Conservation (phyloP, 306 rosid genomes). For the Ormosia emarginata region DNA sequence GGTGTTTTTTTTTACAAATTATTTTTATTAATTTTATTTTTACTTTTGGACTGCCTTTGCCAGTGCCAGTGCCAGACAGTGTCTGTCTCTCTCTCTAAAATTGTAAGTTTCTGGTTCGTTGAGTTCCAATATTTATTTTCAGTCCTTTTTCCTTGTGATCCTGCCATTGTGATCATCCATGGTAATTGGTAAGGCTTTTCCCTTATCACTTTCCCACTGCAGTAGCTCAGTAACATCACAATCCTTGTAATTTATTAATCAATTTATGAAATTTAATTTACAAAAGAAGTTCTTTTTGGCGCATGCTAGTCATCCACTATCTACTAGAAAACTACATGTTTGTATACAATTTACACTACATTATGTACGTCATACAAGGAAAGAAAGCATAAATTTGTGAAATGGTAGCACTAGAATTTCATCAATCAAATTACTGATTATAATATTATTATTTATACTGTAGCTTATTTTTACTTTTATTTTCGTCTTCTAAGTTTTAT, state of each 20-base stretch:
- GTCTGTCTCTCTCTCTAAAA: slow-evolving; percentile 7
- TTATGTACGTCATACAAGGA: background rate
- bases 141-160: slow-evolving; percentile 3
- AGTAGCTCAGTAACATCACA: background rate
- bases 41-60: background rate
- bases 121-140: slow-evolving; percentile 25
- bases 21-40: background rate
- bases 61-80: background rate
- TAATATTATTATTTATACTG: background rate
- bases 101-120: slow-evolving; percentile 11
- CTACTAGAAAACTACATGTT: background rate
- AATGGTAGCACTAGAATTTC: background rate
- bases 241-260: background rate
- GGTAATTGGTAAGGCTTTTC: background rate
- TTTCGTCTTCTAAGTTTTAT: background rate
- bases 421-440: background rate
- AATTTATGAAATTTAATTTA: background rate
- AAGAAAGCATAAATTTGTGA: background rate
- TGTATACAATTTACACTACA: background rate
- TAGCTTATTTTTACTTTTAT: background rate
- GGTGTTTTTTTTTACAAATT: background rate
- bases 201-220: background rate
- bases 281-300: background rate
- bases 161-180: background rate
- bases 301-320: background rate